These are phyloP conservation scores for Parsonsia alboflavescens DNA, from an alignment of 257 asterid genomes.

Conservation along the genomic window DNA sequence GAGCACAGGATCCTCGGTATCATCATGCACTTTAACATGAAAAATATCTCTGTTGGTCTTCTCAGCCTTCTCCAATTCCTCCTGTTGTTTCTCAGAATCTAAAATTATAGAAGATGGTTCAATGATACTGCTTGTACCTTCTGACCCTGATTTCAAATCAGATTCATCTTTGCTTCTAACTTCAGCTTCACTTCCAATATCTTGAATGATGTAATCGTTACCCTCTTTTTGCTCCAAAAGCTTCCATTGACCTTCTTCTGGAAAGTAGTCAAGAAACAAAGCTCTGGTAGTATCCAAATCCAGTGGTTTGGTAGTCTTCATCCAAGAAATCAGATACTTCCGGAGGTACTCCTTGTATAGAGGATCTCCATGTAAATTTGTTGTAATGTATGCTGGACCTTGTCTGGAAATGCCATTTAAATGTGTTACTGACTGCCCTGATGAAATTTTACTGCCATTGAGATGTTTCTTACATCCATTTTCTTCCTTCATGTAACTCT, in stretches of 20 bases:
- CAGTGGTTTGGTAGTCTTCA: constrained; percentile 29
- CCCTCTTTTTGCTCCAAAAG: constrained; percentile 47
- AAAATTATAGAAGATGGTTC: constrained; percentile 66
- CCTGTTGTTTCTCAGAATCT: constrained; percentile 42
- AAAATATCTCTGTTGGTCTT: constrained; percentile 20
- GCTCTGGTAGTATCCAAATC: constrained; percentile 42
- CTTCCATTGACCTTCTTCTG: constrained; percentile 79
- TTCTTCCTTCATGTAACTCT: constrained; percentile 28
- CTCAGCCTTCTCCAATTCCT: constrained; percentile 30
- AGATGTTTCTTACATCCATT: constrained; percentile 23
- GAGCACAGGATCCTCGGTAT: constrained; percentile 25
- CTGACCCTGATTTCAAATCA: constrained; percentile 17
- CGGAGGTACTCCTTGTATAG: constrained; percentile 48
- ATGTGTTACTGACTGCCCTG: constrained; percentile 27
- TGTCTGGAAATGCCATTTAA: constrained; percentile 30
- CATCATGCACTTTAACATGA: constrained; percentile 29
- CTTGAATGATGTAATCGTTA: constrained; percentile 24
- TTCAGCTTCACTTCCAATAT: constrained; percentile 19
- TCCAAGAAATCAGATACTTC: constrained; percentile 38
- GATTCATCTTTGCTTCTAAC: constrained; percentile 20
- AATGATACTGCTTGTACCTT: constrained; percentile 34
- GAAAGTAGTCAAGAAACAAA: constrained; percentile 53
- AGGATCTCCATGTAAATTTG: constrained; percentile 40
- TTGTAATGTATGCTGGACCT: constrained; percentile 26
- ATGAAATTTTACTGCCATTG: constrained; percentile 32